Conservation (phyloP, 345 rosid species). For the Citrus sp. region DNA sequence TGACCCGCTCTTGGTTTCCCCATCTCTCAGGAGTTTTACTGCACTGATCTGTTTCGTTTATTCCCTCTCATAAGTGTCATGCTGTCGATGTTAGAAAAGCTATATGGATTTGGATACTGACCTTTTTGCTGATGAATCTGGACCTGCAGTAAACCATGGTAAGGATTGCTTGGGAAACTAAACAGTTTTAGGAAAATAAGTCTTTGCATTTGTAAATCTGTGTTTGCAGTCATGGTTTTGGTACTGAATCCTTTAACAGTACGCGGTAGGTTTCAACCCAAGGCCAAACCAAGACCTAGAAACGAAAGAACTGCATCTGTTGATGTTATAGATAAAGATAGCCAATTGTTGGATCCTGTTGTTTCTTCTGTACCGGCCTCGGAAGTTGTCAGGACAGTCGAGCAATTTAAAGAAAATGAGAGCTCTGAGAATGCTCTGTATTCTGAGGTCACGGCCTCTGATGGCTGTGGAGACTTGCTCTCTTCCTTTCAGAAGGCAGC, state of each 20-base stretch:
- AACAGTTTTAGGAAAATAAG: neutral
- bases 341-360: neutral
- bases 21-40: neutral
- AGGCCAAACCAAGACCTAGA: conserved; percentile 24
- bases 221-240: neutral
- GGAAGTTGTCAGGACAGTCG: neutral
- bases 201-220: neutral
- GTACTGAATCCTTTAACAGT: conserved; percentile 20
- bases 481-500: conserved; percentile 15
- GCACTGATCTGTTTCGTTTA: neutral
- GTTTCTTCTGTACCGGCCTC: neutral
- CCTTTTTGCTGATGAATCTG: conserved; percentile 11
- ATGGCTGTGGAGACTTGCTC: conserved; percentile 7
- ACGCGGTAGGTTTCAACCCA: conserved; percentile 45
- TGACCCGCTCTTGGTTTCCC: no score
- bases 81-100: neutral
- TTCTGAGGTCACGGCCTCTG: conserved; percentile 1
- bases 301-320: conserved; percentile 5
- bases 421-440: neutral
- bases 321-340: neutral
- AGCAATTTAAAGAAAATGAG: neutral
- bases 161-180: conserved; percentile 5
- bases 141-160: conserved; percentile 31
- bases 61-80: neutral
- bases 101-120: conserved; percentile 26